A percentile compares a stretch with the other conserved stretches of the same genome.
phyloP scores from a whole-genome alignment of 2,329 filamentous ascomycete genomes.

The Cordyceps fumosorosea region DNA sequence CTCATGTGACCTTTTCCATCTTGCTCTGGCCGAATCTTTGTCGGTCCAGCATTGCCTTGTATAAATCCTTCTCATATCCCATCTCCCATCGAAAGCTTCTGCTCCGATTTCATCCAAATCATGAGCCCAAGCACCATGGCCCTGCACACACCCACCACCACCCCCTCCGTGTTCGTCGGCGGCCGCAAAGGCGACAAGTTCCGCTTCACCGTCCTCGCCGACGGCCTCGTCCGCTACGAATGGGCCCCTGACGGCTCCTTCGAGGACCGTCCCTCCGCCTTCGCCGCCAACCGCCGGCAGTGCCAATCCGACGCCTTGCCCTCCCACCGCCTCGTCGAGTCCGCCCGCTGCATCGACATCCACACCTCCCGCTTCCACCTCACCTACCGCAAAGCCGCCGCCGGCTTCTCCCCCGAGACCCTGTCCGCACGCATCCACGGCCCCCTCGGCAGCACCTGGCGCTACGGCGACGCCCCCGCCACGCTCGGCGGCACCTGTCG shows the following conservation, averaged over 20 bases:
- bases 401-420: slow-evolving; percentile 43
- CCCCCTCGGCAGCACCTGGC: slow-evolving; percentile 32
- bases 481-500: slow-evolving; percentile 43
- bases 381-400: slow-evolving; percentile 46
- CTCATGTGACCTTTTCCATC: too few relatives aligned
- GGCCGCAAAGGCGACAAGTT: slow-evolving; percentile 31
- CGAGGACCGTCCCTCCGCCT: slow-evolving; percentile 55
- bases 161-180: slow-evolving; percentile 12
- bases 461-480: slow-evolving; percentile 38
- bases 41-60: too few relatives aligned
- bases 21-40: too few relatives aligned
- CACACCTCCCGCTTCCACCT: slow-evolving; percentile 49
- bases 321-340: slow-evolving; percentile 41
- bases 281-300: slow-evolving; percentile 47
- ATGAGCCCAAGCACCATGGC: not conserved
- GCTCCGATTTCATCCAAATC: not conserved
- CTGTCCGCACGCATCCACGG: slow-evolving; percentile 33
- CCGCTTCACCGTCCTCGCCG: slow-evolving; percentile 53
- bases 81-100: not conserved
- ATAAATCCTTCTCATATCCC: too few relatives aligned
- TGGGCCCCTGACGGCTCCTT: slow-evolving; percentile 54
- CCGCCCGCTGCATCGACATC: slow-evolving; percentile 43
- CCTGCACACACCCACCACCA: not conserved
- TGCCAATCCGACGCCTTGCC: slow-evolving; percentile 28
- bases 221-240: slow-evolving; percentile 53